A percentile compares a stretch with the other conserved stretches of the same genome.
Evolutionary conservation across 2,329 filamentous ascomycete genomes (phyloP).

Genomic region (Botryosphaeria dothidea): DNA sequence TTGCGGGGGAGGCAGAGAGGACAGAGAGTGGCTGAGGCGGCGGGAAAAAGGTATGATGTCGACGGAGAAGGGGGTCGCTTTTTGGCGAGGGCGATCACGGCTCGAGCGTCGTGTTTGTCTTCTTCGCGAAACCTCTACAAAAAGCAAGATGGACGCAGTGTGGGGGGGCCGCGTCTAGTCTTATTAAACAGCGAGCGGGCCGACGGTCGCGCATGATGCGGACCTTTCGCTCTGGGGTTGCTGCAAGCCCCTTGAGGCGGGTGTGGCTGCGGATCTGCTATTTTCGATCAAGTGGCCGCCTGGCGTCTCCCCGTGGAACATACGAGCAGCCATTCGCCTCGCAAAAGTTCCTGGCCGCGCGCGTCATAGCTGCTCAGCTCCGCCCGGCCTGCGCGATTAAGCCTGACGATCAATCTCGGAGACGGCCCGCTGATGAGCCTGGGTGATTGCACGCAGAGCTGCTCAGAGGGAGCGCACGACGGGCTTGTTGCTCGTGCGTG

Average conservation of each 20-base stretch:
- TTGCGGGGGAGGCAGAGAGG: neutral
- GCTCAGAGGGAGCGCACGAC: neutral
- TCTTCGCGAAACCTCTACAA: neutral
- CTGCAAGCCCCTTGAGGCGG: slow-evolving; percentile 10
- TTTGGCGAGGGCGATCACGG: slow-evolving; percentile 1
- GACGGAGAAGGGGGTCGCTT: neutral
- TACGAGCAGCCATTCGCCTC: neutral
- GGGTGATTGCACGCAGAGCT: neutral
- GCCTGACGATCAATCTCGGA: neutral
- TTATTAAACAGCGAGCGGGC: slow-evolving; percentile 6
- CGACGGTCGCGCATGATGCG: neutral
- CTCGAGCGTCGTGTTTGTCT: neutral
- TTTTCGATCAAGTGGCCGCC: slow-evolving; percentile 17
- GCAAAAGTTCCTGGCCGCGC: neutral
- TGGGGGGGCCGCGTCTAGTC: neutral
- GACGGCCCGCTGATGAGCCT: neutral
- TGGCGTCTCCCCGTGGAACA: neutral
- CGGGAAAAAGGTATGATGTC: neutral
- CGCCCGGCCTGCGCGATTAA: neutral
- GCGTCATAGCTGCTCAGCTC: neutral
- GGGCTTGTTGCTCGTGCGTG: neutral
- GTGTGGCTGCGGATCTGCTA: slow-evolving; percentile 18
- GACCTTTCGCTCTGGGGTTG: neutral
- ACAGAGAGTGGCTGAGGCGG: neutral
- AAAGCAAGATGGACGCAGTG: neutral